Conservation (phyloP, 2,329 filamentous ascomycete genomes). For the Metarhizium robertsii region DNA sequence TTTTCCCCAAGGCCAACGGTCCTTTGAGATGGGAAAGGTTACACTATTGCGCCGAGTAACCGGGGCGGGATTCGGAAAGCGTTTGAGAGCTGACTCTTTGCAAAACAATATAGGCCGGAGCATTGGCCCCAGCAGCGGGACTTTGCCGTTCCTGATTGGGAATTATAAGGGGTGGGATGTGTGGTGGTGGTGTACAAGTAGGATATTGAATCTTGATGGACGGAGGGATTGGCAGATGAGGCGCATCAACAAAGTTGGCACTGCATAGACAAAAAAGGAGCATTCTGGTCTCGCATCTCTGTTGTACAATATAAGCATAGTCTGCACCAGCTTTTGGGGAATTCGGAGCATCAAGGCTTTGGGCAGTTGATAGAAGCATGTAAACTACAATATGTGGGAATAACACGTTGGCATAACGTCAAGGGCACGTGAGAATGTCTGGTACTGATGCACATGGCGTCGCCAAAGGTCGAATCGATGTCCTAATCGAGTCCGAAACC, state of each 20-base stretch:
- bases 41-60: neutral
- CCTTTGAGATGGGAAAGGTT: neutral
- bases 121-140: conserved; percentile 31
- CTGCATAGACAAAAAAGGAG: neutral
- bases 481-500: neutral
- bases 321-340: neutral
- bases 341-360: neutral
- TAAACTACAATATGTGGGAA: too few species aligned
- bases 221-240: neutral
- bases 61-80: neutral
- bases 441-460: too few species aligned
- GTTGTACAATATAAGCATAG: neutral
- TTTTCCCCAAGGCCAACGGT: too few species aligned
- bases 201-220: neutral
- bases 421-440: too few species aligned
- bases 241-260: neutral
- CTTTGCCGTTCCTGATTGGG: conserved; percentile 33
- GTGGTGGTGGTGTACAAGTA: neutral
- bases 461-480: neutral
- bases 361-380: neutral
- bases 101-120: conserved; percentile 20
- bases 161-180: conserved; percentile 17
- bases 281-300: neutral
- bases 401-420: too few species aligned
- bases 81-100: conserved; percentile 7